Conservation (phyloP, 73 alveolate genomes). For the Tetrahymena malaccensis region DNA sequence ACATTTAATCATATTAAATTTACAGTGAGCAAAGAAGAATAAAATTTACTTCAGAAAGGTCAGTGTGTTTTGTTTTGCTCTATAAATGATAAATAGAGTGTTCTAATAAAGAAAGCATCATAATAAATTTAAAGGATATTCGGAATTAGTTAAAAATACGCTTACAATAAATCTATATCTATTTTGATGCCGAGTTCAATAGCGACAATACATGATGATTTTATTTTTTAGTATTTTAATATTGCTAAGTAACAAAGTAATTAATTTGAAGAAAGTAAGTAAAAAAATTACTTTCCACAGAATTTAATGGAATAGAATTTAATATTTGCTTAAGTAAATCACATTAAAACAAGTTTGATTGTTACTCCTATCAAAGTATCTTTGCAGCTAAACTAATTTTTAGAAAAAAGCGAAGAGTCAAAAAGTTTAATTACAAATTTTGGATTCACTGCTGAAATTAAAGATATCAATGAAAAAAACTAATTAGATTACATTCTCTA, state of each 20-base stretch:
- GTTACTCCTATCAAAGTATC: background rate
- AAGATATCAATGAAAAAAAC: background rate
- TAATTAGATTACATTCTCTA: background rate
- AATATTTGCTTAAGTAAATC: background rate
- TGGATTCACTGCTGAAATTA: background rate
- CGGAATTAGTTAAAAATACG: background rate
- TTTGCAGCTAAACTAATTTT: no score
- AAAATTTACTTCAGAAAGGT: background rate
- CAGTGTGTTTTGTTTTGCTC: background rate
- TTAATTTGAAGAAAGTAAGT: background rate
- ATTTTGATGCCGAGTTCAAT: background rate
- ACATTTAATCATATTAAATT: no score
- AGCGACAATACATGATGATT: background rate
- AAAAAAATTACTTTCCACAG: no score
- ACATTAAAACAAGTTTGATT: background rate
- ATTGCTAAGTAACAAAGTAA: background rate
- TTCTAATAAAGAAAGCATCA: background rate
- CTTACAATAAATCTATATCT: background rate
- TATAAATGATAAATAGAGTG: background rate
- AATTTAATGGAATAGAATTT: background rate
- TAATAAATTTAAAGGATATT: no score
- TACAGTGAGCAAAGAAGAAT: background rate
- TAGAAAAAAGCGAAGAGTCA: background rate
- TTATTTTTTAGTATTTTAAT: no score
- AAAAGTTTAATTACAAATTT: background rate